A percentile compares a stretch with the other conserved stretches of the same genome.
phyloP scores from a whole-genome alignment of 108 stramenopile genomes.

The Nannochloropsis granulata region DNA sequence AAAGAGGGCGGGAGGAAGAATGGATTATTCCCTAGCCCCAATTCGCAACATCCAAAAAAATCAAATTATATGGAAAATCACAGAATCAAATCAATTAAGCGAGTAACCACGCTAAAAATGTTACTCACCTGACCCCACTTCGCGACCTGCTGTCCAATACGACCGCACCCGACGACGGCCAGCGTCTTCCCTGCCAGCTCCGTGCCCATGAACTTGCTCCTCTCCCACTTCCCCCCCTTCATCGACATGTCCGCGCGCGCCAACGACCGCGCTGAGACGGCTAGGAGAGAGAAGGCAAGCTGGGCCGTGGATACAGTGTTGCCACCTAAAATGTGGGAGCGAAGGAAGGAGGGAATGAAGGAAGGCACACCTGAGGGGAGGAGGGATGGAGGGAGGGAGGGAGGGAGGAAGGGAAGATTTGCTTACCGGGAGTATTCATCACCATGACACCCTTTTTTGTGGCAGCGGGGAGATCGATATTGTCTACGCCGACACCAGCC shows the following conservation, averaged over 20 bases:
- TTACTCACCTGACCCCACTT: constrained; percentile 19
- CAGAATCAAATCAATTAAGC: no score
- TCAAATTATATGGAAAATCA: no score
- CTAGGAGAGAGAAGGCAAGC: constrained; percentile 36
- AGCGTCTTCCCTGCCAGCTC: constrained; percentile 42
- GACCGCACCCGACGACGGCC: constrained; percentile 39
- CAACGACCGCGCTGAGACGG: constrained; percentile 24
- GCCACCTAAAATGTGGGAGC: constrained; percentile 10
- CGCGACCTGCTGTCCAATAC: constrained; percentile 37
- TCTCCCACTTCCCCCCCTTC: constrained; percentile 43
- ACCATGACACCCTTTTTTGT: constrained; percentile 38
- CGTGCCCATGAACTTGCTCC: constrained; percentile 38
- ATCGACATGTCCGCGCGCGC: constrained; percentile 39
- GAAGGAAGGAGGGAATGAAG: neutral
- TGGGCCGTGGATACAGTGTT: constrained; percentile 46
- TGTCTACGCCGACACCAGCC: constrained; percentile 42
- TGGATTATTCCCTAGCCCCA: no score
- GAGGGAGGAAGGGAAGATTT: neutral
- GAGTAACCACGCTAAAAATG: no score
- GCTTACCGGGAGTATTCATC: constrained; percentile 37
- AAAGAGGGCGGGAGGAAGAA: no score
- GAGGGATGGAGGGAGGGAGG: neutral
- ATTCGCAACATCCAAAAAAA: no score
- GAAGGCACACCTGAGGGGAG: neutral
- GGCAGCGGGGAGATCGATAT: constrained; percentile 38